Conservation (phyloP, 2,329 filamentous ascomycete genomes). For the Aspergillus viridinutans region DNA sequence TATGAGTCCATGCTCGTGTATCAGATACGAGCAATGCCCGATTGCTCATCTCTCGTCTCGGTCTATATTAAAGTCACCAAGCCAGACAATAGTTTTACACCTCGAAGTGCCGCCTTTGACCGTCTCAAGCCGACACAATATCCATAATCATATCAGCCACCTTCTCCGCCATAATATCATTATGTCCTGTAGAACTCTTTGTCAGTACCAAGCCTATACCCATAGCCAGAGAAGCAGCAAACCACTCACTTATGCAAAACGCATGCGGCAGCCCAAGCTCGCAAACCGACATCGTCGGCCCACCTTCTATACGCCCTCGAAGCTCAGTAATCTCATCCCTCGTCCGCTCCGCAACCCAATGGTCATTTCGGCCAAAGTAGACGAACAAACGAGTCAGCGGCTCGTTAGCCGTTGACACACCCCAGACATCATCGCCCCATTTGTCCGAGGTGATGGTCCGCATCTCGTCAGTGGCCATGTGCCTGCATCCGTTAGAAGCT, state of each 20-base stretch:
- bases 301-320: constrained; percentile 33
- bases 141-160: constrained; percentile 47
- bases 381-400: constrained; percentile 50
- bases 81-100: neutral
- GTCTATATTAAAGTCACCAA: neutral
- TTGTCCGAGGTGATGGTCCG: constrained; percentile 51
- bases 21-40: neutral
- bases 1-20: neutral
- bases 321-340: constrained; percentile 51
- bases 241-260: constrained; percentile 52
- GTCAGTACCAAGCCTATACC: constrained; percentile 4
- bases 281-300: constrained; percentile 54
- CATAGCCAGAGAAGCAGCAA: neutral
- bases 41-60: neutral
- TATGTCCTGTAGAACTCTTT: constrained; percentile 27
- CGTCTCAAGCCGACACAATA: constrained; percentile 26
- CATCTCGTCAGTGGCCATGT: constrained; percentile 59
- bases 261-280: constrained; percentile 54
- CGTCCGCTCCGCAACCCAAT: constrained; percentile 59
- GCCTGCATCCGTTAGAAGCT: constrained; percentile 24
- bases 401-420: constrained; percentile 33
- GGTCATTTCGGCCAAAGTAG: constrained; percentile 57
- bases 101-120: neutral
- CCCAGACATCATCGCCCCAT: constrained; percentile 60
- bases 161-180: constrained; percentile 49